Evolutionary conservation across 169 alveolate species (phyloP), one percentile per base, ranked within the genome.

Genomic region (Babesia ovata): DNA sequence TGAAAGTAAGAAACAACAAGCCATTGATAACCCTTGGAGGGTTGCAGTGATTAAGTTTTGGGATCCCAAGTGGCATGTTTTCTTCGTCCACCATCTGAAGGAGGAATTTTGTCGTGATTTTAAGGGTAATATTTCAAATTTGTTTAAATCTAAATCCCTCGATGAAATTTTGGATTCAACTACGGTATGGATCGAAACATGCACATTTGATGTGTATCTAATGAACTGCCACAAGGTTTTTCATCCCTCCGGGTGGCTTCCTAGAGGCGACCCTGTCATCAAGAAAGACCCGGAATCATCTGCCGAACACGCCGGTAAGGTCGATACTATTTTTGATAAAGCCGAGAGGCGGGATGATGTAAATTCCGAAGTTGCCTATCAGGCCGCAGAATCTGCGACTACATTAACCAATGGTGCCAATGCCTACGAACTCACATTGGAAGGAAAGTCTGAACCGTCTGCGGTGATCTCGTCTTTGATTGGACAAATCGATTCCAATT

Each of bases 11-110:
- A 48, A 46, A 17, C 28, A 24, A 14, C 28, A 10, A 12, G 50
- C 13, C 26, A 29, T n/a, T 17, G 70, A 33, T 10, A 53, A 28
- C 22, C 42, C 26, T 33, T 75, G 85, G 85, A 61, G 24, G 4
- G 65, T 63, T 33, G 85, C 66, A 19, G 56, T 75, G 2, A 45
- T 75, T 12, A 75, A 75, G 50, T 75, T 39, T 48, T 75, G 85
- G 85, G 85, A 75, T n/a, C 85, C 85, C 22, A 75, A 75, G 22
- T 75, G 71, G 52, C 62, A 54, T 12, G 70, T 70, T 17, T 63
- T 75, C 39, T 75, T 75, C 53, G 62, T 75, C 36, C 85, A 75
- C 39, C 54, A 45, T 42, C 9, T 75, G 56, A 59, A n/a, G 53
- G 77, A 63, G 28, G 66, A 48, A n/a, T 14, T 60, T 21, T 58